Percentiles rank a stretch among this genome's conserved stretches.
phyloP scores from a whole-genome alignment of 176 grass and related monocot species.

The Carex littledalei region DNA sequence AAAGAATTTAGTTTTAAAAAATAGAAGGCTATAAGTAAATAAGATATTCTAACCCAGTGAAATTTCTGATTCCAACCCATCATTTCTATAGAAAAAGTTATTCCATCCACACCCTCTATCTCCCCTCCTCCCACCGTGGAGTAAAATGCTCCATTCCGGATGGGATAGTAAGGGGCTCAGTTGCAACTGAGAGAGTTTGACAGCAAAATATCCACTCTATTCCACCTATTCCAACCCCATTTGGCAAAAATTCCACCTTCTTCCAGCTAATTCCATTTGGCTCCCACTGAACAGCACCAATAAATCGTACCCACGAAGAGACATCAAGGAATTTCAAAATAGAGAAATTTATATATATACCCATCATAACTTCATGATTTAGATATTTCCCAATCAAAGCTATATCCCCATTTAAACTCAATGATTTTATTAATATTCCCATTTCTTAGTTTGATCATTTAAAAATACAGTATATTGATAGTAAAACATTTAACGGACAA shows the following conservation, averaged over 20 bases:
- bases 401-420: too few relatives aligned
- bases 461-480: too few relatives aligned
- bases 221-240: background rate
- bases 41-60: background rate
- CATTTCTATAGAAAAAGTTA: background rate
- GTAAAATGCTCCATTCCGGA: background rate
- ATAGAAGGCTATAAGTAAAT: background rate
- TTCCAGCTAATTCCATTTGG: background rate
- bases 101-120: background rate
- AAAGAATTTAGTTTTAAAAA: background rate
- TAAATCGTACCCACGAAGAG: background rate
- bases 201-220: background rate
- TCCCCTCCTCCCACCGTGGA: background rate
- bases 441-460: too few relatives aligned
- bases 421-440: too few relatives aligned
- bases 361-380: too few relatives aligned
- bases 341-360: background rate
- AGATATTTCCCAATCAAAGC: too few relatives aligned
- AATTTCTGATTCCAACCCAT: background rate
- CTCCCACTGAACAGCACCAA: background rate
- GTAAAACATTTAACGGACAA: too few relatives aligned
- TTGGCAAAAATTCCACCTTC: background rate
- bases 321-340: background rate
- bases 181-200: background rate
- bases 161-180: background rate